Percentiles rank a stretch among this genome's conserved stretches.
Evolutionary conservation across 108 stramenopile species (phyloP).

Genomic region (Parietichytrium sp.): DNA sequence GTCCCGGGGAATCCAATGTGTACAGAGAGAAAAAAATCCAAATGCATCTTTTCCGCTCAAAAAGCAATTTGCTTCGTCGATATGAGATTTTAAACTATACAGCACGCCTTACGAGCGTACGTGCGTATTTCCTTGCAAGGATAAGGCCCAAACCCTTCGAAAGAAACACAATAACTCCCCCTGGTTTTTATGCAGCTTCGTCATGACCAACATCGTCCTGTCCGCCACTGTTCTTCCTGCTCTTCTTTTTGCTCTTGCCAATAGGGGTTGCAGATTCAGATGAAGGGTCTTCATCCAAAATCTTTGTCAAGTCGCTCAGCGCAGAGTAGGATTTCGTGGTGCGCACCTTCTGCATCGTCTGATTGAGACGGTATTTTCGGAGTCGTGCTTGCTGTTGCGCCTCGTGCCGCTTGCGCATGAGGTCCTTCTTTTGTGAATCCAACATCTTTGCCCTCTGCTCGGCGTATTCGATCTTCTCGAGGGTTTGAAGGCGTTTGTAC

Average conservation of each 20-base stretch:
- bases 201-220: too few relatives aligned
- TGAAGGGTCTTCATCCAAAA: neutral
- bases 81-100: too few relatives aligned
- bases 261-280: neutral
- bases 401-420: constrained; percentile 55
- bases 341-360: constrained; percentile 17
- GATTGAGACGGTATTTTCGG: constrained; percentile 22
- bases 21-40: too few relatives aligned
- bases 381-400: constrained; percentile 23
- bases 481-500: constrained; percentile 65
- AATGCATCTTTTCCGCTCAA: too few relatives aligned
- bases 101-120: too few relatives aligned
- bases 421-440: constrained; percentile 51
- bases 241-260: neutral
- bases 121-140: too few relatives aligned
- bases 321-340: constrained; percentile 12
- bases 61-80: too few relatives aligned
- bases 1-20: too few relatives aligned
- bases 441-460: constrained; percentile 60
- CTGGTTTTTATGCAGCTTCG: too few relatives aligned
- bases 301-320: neutral
- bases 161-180: too few relatives aligned
- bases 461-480: constrained; percentile 62
- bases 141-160: too few relatives aligned
- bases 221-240: neutral